Base-by-base conservation (phyloP, 352 stramenopile species). In the Pythium plurisporium region DNA sequence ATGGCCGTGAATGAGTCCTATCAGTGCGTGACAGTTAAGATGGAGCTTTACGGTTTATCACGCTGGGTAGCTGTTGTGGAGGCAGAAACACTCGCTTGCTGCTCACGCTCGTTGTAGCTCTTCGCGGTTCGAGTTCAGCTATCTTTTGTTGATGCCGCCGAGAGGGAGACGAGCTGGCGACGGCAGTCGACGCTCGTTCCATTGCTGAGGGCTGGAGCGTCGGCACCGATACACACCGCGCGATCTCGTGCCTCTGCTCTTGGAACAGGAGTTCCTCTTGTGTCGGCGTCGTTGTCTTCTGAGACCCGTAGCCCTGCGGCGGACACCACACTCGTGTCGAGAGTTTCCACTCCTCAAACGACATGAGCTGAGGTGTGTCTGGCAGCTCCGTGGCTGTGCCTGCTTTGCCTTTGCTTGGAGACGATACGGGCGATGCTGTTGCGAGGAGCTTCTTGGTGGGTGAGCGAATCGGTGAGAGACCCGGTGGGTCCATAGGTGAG, bases 301-400 rank as follows among this genome's bases (percentile, higher is more conserved):
- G 53, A 36, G 20, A 23, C 6, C 19, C 23, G 5, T 44, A 12
- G 8, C 36, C 37, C 8, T 31, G n/a, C 0, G 57, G 45, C 17
- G 74, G 51, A 33, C 49, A 70, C 79, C 76, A 89, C 22, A 89
- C 73, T 11, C 71, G 70, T 4, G 74, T 89, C 20, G 59, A 56
- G 3, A 49, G 43, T 48, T 86, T 87, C 79, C 79, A 89, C 23
- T 87, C 76, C 8, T 89, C 74, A 49, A 89, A 86, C 34, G 55
- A 75, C 17, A 76, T 61, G 27, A 76, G 60, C 6, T 38, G 37
- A 10, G 64, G 55, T 12, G 29, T 6, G 9, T 50, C 45, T 14
- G 10, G 7, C 12, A 20, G 27, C 5, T 34, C 22, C n/a, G 38
- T n/a, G n/a, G n/a, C n/a, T n/a, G n/a, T n/a, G n/a, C n/a, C 30